Conservation (phyloP, 2,329 filamentous ascomycete species). For the Diaporthe destruens region DNA sequence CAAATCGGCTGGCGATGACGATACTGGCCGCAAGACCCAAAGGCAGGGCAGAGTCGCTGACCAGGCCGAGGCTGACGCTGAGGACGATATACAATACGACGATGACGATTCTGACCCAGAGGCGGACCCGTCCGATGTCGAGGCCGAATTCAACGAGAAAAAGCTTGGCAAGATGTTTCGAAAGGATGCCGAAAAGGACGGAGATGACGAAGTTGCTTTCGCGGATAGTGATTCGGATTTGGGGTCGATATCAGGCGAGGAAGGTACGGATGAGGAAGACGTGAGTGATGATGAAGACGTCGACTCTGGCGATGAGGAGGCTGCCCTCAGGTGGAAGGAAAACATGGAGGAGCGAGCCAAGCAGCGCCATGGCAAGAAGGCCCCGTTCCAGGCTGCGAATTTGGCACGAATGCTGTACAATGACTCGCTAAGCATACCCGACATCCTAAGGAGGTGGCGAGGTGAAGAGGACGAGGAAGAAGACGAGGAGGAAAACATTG, state of each 20-base stretch:
- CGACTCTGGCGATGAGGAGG: constrained; percentile 76
- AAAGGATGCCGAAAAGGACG: constrained; percentile 62
- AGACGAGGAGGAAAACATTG: constrained; percentile 69
- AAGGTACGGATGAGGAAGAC: constrained; percentile 57
- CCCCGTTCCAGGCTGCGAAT: constrained; percentile 82
- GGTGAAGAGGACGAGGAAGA: constrained; percentile 70
- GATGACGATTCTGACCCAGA: constrained; percentile 66
- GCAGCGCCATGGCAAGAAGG: constrained; percentile 76
- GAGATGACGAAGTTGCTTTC: constrained; percentile 81
- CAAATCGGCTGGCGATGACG: constrained; percentile 67
- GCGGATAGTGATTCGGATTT: constrained; percentile 98
- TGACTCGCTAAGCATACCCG: constrained; percentile 77
- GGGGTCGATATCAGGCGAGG: constrained; percentile 79
- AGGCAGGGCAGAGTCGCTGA: constrained; percentile 70
- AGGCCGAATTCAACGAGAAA: constrained; percentile 69
- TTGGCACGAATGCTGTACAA: constrained; percentile 93
- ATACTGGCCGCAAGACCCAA: constrained; percentile 72
- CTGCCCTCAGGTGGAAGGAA: constrained; percentile 86
- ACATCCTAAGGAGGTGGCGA: constrained; percentile 84
- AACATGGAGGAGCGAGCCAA: constrained; percentile 83
- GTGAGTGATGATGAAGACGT: constrained; percentile 66
- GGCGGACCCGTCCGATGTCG: constrained; percentile 66
- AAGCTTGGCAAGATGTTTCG: constrained; percentile 73
- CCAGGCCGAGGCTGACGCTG: constrained; percentile 68
- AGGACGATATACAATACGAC: constrained; percentile 60